Evolutionary conservation across 257 asterid genomes (phyloP), one percentile per base, ranked within the genome.

Genomic region (Nicotiana undulata): DNA sequence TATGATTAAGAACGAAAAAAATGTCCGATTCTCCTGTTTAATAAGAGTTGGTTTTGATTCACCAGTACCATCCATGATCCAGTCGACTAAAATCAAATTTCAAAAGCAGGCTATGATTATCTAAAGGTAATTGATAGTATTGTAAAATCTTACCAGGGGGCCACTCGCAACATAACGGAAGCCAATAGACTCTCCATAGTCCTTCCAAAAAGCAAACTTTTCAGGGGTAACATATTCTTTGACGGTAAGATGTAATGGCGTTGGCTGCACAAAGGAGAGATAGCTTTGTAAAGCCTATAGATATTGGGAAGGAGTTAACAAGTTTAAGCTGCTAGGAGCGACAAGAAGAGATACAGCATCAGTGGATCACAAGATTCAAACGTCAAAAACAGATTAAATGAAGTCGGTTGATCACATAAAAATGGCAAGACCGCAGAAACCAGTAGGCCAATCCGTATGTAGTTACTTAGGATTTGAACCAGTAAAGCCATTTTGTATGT

Each of bases 151-250:
- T 88, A 95, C 99, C 98, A 95, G 70, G 79, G 99, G 99, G 81
- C 99, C 99, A 84, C 99, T 93, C 72, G 99, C 99, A 79, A 95
- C 98, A 75, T 95, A 93, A 26, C 97, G 94, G 87, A 95, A 95
- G 79, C 99, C 99, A 82, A 90, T 92, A 11, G 96, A 91, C 89
- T 95, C 99, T 40, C 99, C 99, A n/a, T 95, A 95, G 1, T 90
- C 94, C 88, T 95, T 95, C 99, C 99, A 95, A 82, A 86, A 88
- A 49, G 92, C 89, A 88, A 93, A 95, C 29, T 95, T 95, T 82
- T 95, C 98, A 5, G 99, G 99, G 74, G 90, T 89, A 28, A 93
- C 93, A 51, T 87, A 95, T 87, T 95, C 98, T 88, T 92, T 95
- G 5, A 95, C 97, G 0, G 97, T 92, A 75, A 95, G 97, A 89